Evolutionary conservation across 2,329 filamentous ascomycete species (phyloP), one percentile per base, ranked within the genome.

Genomic region (Grosmannia huntii): DNA sequence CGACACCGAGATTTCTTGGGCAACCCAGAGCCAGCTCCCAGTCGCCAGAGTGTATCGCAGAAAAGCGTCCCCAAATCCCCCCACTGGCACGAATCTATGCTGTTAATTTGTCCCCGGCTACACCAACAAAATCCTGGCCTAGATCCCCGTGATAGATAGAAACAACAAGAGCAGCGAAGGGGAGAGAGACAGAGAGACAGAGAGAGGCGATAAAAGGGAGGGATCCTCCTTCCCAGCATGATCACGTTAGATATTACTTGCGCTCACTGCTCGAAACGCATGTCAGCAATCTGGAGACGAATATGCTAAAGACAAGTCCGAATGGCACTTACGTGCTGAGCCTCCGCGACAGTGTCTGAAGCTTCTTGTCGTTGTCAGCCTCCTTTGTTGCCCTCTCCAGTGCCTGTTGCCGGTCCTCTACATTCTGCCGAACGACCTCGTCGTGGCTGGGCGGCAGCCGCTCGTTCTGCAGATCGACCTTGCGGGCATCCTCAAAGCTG

Each of bases 381-480:
- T 96, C 91, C 61, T 86, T 81, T 49, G 84, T 84, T 3, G 94
- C 94, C 69, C 90, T 85, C 74, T 95, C 87, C 63, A 99, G 75
- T 16, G 94, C 94, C 68, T 87, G 84, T 64, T 86, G 82, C 68
- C 88, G 81, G 66, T 90, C 90, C 67, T 89, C 86, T 68, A 90
- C 87, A 62, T 85, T 89, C 70, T 87, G 89, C 72, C 85, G 85
- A 63, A 85, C 81, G 23, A 97, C 91, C 72, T 99, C 94, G 54
- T 97, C 92, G 62, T 94, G 88, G 63, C 83, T 94, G 0, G 94
- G 94, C 55, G 94, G 94, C 63, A 99, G 78, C 62, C 90, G 83
- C 75, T 99, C 94, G 71, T 99, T 99, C 75, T 97, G 91, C 62
- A 97, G 68, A 75, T 99, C 94, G 54, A 99, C 91, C 78, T 96